Evolutionary conservation across 2,329 filamentous ascomycete species (phyloP).

Genomic region (Cryphonectria carpinicola): DNA sequence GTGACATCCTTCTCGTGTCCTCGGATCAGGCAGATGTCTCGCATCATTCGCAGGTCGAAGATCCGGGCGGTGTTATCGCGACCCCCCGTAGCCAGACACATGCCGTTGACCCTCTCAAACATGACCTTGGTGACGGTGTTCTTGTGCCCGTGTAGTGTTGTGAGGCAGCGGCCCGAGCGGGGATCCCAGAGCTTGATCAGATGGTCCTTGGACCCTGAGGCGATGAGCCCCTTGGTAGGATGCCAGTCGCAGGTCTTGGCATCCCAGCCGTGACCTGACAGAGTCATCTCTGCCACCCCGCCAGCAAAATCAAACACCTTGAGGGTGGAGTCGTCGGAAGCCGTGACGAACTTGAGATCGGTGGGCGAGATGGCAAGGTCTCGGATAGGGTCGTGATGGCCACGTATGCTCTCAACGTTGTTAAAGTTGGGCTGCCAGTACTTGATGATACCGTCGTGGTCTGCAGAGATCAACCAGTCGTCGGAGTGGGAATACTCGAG

Average conservation of each 20-base stretch:
- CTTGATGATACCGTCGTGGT: constrained; percentile 93
- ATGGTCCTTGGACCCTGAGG: constrained; percentile 97
- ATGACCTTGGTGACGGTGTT: constrained; percentile 93
- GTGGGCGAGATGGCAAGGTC: constrained; percentile 93
- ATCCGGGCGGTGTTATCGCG: constrained; percentile 91
- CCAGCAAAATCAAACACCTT: constrained; percentile 97
- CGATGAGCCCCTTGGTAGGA: constrained; percentile 88
- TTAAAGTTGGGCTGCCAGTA: constrained; percentile 99
- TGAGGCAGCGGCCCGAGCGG: constrained; percentile 85
- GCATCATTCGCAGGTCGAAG: constrained; percentile 97
- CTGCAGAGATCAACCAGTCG: constrained; percentile 95
- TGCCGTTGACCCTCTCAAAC: constrained; percentile 84
- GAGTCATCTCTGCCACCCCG: constrained; percentile 77
- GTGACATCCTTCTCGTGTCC: constrained; percentile 97
- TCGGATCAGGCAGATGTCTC: constrained; percentile 89
- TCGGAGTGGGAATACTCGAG: constrained; percentile 91
- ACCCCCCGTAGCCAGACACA: constrained; percentile 88
- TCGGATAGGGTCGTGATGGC: constrained; percentile 85
- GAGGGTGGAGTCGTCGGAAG: constrained; percentile 88
- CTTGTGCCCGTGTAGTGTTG: constrained; percentile 94
- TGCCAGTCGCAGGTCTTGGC: constrained; percentile 98
- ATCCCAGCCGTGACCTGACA: constrained; percentile 97
- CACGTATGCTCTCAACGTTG: constrained; percentile 93
- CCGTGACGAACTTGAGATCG: constrained; percentile 94
- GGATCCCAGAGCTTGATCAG: constrained; percentile 98